phyloP scores from a whole-genome alignment of 2,329 filamentous ascomycete genomes.

The Chrysosphaeria jannelii region DNA sequence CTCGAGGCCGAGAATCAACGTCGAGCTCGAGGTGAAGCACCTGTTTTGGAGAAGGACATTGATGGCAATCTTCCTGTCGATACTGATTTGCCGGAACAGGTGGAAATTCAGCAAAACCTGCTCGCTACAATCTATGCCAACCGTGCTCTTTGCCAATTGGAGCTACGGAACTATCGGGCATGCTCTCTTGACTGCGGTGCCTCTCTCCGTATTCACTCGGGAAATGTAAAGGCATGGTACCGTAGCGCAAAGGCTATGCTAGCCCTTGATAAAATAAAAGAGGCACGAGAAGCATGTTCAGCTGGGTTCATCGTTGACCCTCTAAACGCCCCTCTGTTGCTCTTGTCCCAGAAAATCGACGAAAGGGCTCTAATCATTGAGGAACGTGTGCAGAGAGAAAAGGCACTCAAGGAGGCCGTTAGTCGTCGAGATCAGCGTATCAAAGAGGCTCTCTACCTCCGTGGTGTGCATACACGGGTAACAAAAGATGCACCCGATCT shows the following conservation, averaged over 20 bases:
- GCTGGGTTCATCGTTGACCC: conserved; percentile 45
- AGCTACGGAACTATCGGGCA: conserved; percentile 64
- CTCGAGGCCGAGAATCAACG: conserved; percentile 31
- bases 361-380: conserved; percentile 23
- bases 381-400: conserved; percentile 21
- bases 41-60: conserved; percentile 2
- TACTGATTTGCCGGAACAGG: conserved; percentile 25
- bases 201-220: conserved; percentile 47
- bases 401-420: too few species aligned
- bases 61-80: conserved; percentile 6
- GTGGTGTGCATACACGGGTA: conserved; percentile 35
- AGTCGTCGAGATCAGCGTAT: conserved; percentile 28
- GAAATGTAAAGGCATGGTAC: conserved; percentile 76
- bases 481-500: conserved; percentile 55
- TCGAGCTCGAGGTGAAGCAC: conserved; percentile 11
- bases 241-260: conserved; percentile 53
- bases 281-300: conserved; percentile 53
- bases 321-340: conserved; percentile 32
- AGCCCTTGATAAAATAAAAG: conserved; percentile 43
- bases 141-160: conserved; percentile 66
- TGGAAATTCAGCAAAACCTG: conserved; percentile 25
- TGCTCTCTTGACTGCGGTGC: conserved; percentile 63
- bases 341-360: conserved; percentile 23
- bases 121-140: conserved; percentile 62
- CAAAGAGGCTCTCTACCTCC: conserved; percentile 30